Conservation (phyloP, 2,329 filamentous ascomycete genomes). For the Talaromyces sp. region DNA sequence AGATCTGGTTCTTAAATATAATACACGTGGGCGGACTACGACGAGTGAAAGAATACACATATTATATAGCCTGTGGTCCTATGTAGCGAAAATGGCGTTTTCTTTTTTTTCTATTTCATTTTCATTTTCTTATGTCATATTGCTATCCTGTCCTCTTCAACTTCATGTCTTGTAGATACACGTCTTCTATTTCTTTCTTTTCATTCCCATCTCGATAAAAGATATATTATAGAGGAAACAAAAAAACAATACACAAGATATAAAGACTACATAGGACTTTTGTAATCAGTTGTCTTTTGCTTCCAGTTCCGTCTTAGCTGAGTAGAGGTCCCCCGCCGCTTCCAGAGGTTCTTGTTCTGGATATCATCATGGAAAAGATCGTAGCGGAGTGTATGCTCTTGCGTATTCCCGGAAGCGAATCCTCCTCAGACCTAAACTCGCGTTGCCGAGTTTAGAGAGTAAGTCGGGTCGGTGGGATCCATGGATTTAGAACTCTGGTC, state of each 20-base stretch:
- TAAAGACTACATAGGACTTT: background rate
- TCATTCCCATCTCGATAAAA: background rate
- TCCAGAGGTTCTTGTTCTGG: background rate
- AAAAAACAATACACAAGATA: background rate
- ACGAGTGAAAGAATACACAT: constrained; percentile 1
- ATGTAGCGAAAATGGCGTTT: background rate
- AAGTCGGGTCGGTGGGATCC: background rate
- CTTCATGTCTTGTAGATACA: constrained; percentile 4
- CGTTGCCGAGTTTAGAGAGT: background rate
- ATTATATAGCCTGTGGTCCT: background rate
- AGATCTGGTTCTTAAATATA: background rate
- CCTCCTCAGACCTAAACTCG: background rate
- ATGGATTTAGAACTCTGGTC: background rate
- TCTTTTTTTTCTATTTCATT: background rate
- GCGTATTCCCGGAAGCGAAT: background rate
- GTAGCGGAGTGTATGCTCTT: background rate
- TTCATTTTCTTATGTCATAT: background rate
- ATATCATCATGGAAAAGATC: background rate
- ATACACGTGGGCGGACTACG: background rate
- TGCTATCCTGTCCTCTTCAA: background rate
- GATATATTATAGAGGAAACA: constrained; percentile 3
- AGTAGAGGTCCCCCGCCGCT: background rate
- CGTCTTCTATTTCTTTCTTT: background rate
- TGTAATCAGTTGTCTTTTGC: background rate
- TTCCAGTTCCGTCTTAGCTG: background rate